Base-by-base conservation (phyloP, 2,329 filamentous ascomycete genomes). In the Calonectria fujianensis region DNA sequence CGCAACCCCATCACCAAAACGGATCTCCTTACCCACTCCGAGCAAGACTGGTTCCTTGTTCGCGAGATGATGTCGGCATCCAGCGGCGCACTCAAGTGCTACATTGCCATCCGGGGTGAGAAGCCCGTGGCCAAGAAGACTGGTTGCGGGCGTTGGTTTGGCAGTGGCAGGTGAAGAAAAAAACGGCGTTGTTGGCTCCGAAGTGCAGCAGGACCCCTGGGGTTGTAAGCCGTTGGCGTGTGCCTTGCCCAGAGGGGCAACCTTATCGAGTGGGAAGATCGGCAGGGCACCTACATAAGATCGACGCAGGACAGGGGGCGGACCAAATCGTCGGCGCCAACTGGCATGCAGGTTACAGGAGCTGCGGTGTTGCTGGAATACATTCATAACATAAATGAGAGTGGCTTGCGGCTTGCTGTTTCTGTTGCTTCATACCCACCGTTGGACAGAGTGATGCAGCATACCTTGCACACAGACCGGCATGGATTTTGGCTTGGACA, bases 41-140 rank as follows among this genome's bases (percentile, higher is more conserved):
- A 82, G 70, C 51, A 76, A 14, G 80, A 82, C 63, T 82, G 80
- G 80, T 76, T 76, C 37, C 69, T 82, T 14, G 75, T 82, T 61
- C 81, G 80, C 71, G 80, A 82, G 74, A 81, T 82, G 75, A 80
- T 82, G 77, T 68, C 75, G 35, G 70, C 78, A 0, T 80, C 79
- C 8, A 68, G 68, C 35, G 80, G 80, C 3, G 75, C 78, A 1
- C 73, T 81, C 70, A 81, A 79, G 68, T 81, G 78, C 39, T 82
- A 77, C 61, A 61, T 82, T 24, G 76, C 75, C n/a, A 80, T 82
- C 31, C 75, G 76, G 13, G 77, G 80, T 3, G 78, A 81, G 45
- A 39, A 37, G 8, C 39, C 65, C 6, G 35, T 57, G 5, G 32
- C 32, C 18, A 77, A 73, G 52, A 79, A 74, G 59, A 48, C 39